phyloP scores from a whole-genome alignment of 2,329 filamentous ascomycete genomes.

The Trichoderma arundinaceum region DNA sequence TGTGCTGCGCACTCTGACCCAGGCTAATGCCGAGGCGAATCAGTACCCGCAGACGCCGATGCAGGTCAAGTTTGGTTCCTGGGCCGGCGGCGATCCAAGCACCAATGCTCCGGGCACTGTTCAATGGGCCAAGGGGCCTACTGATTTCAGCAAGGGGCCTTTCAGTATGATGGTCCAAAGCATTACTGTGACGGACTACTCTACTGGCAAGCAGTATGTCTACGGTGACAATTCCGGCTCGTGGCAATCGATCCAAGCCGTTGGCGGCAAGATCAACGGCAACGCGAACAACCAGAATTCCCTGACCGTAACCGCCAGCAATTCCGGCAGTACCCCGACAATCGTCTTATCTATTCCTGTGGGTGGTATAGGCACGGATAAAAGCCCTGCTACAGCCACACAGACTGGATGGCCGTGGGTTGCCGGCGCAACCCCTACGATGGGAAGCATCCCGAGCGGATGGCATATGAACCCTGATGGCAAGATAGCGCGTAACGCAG shows the following conservation, averaged over 20 bases:
- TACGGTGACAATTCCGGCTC: conserved; percentile 80
- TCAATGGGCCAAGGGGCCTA: conserved; percentile 84
- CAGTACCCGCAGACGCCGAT: conserved; percentile 97
- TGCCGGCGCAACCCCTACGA: conserved; percentile 57
- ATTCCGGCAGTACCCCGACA: conserved; percentile 66
- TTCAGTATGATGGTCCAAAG: conserved; percentile 85
- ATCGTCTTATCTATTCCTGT: conserved; percentile 71
- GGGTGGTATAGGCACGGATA: conserved; percentile 67
- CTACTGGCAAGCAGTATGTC: conserved; percentile 81
- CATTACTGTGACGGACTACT: conserved; percentile 85
- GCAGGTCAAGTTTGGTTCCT: conserved; percentile 89
- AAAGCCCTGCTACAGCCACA: conserved; percentile 56
- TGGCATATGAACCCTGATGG: conserved; percentile 81
- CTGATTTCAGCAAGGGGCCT: conserved; percentile 81
- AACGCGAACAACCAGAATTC: conserved; percentile 62
- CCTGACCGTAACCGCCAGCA: conserved; percentile 59
- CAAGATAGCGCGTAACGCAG: conserved; percentile 74
- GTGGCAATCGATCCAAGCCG: conserved; percentile 81
- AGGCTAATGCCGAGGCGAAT: conserved; percentile 67
- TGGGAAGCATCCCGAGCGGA: conserved; percentile 70
- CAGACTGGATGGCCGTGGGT: conserved; percentile 74
- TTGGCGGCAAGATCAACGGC: conserved; percentile 78
- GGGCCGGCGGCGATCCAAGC: conserved; percentile 85
- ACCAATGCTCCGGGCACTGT: conserved; percentile 80
- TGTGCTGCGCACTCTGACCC: conserved; percentile 76